phyloP scores from a whole-genome alignment of 2,329 filamentous ascomycete genomes.

The Lachnellula occidentalis region DNA sequence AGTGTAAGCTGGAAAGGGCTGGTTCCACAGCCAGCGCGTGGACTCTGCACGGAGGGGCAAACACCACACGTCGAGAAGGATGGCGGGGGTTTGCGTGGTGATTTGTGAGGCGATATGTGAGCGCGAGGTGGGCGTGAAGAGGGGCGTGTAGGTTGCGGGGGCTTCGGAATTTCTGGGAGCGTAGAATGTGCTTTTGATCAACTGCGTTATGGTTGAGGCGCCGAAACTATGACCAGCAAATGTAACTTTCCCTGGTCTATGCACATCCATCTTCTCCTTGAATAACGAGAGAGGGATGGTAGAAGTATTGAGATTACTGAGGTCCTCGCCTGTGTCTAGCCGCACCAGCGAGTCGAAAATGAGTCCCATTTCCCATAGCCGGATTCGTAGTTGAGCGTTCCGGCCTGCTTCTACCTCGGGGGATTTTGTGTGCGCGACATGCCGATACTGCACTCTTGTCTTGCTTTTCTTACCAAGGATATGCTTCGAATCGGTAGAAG shows the following conservation, averaged over 20 bases:
- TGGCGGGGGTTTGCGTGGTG: constrained; percentile 57
- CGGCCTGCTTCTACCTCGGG: constrained; percentile 61
- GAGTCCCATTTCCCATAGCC: constrained; percentile 73
- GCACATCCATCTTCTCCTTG: constrained; percentile 56
- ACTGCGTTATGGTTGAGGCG: constrained; percentile 65
- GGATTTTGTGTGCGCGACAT: constrained; percentile 56
- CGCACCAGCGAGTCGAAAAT: constrained; percentile 62
- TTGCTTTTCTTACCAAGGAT: not conserved
- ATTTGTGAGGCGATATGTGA: constrained; percentile 60
- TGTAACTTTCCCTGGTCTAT: constrained; percentile 64
- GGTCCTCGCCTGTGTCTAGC: constrained; percentile 50
- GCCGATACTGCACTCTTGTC: constrained; percentile 38
- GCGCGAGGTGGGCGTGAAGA: constrained; percentile 53
- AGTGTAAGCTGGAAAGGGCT: constrained; percentile 59
- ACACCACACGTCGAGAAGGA: constrained; percentile 78
- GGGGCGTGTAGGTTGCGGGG: constrained; percentile 45
- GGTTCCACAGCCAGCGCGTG: constrained; percentile 60
- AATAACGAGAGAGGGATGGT: constrained; percentile 53
- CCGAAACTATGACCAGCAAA: constrained; percentile 82
- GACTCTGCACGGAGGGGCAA: constrained; percentile 61
- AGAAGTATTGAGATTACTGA: constrained; percentile 49
- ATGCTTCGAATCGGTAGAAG: constrained; percentile 30
- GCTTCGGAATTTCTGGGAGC: constrained; percentile 38
- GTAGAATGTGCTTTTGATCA: constrained; percentile 76
- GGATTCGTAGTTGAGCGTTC: constrained; percentile 67